Evolutionary conservation across 768 basidiomycete species (phyloP).

Genomic region (Leccinum aurantiacum): DNA sequence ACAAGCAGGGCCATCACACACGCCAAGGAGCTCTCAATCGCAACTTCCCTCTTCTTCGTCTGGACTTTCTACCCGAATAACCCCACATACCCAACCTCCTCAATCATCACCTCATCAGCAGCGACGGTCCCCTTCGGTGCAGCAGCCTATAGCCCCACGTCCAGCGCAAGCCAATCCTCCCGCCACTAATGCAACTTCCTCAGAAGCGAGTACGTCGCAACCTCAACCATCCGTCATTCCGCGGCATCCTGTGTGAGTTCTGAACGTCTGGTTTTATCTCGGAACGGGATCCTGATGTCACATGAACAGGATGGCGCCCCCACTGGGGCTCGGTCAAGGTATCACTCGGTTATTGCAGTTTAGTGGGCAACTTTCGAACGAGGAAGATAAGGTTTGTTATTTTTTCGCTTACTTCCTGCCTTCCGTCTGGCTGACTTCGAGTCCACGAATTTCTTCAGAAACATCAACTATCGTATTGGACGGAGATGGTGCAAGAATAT

Average conservation of each 20-base stretch:
- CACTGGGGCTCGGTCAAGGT: constrained; percentile 60
- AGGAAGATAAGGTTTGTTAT: constrained; percentile 45
- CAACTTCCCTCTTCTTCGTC: constrained; percentile 36
- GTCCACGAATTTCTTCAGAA: constrained; percentile 41
- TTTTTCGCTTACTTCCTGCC: neutral
- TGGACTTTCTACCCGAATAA: constrained; percentile 32
- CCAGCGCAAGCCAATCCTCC: constrained; percentile 32
- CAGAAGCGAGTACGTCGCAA: constrained; percentile 18
- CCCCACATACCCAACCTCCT: constrained; percentile 35
- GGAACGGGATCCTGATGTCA: constrained; percentile 16
- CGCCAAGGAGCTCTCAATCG: constrained; percentile 43
- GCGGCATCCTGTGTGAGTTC: constrained; percentile 27
- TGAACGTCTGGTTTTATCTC: neutral
- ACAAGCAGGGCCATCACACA: constrained; percentile 46
- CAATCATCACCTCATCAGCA: constrained; percentile 35
- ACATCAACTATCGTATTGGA: constrained; percentile 68
- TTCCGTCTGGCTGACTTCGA: constrained; percentile 4
- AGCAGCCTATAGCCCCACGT: constrained; percentile 39
- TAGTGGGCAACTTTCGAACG: constrained; percentile 60
- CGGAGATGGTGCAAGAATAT: constrained; percentile 59
- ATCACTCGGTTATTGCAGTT: constrained; percentile 66
- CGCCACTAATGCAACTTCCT: constrained; percentile 24
- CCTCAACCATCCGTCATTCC: neutral
- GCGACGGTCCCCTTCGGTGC: constrained; percentile 36
- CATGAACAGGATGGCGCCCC: constrained; percentile 32